Conservation (phyloP, 2,329 filamentous ascomycete species). For the Aspergillus floridensis region DNA sequence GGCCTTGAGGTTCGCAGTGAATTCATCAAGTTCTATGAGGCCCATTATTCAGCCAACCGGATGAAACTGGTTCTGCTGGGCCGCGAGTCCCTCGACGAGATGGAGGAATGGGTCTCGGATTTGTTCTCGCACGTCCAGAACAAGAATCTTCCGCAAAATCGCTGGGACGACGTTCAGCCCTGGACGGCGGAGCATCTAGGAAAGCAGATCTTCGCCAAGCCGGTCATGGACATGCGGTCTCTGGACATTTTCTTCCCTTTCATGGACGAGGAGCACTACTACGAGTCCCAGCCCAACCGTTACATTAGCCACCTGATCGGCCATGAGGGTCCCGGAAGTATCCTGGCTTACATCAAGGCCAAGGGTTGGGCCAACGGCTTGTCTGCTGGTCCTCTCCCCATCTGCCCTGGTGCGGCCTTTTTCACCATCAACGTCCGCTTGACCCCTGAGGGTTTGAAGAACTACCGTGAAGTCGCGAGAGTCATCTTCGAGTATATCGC, state of each 20-base stretch:
- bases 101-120: slow-evolving; percentile 80
- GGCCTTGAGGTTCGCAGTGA: slow-evolving; percentile 84
- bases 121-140: slow-evolving; percentile 79
- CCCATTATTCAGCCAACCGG: slow-evolving; percentile 86
- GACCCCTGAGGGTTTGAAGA: slow-evolving; percentile 78
- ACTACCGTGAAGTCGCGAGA: slow-evolving; percentile 79
- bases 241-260: slow-evolving; percentile 81
- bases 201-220: slow-evolving; percentile 81
- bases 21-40: slow-evolving; percentile 88
- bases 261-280: slow-evolving; percentile 76
- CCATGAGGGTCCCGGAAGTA: slow-evolving; percentile 88
- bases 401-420: slow-evolving; percentile 77
- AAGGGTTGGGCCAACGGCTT: slow-evolving; percentile 87
- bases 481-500: slow-evolving; percentile 89
- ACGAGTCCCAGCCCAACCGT: slow-evolving; percentile 75
- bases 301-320: slow-evolving; percentile 89
- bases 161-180: slow-evolving; percentile 64
- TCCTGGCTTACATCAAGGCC: slow-evolving; percentile 83
- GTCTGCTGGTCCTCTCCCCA: slow-evolving; percentile 69
- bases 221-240: slow-evolving; percentile 81
- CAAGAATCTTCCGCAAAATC: slow-evolving; percentile 69
- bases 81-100: slow-evolving; percentile 73
- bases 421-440: slow-evolving; percentile 77
- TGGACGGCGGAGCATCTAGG: slow-evolving; percentile 60
- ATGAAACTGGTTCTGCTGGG: slow-evolving; percentile 92